Evolutionary conservation across 768 basidiomycete genomes (phyloP), one percentile per base, ranked within the genome.

Genomic region (Termitomyces sp.): DNA sequence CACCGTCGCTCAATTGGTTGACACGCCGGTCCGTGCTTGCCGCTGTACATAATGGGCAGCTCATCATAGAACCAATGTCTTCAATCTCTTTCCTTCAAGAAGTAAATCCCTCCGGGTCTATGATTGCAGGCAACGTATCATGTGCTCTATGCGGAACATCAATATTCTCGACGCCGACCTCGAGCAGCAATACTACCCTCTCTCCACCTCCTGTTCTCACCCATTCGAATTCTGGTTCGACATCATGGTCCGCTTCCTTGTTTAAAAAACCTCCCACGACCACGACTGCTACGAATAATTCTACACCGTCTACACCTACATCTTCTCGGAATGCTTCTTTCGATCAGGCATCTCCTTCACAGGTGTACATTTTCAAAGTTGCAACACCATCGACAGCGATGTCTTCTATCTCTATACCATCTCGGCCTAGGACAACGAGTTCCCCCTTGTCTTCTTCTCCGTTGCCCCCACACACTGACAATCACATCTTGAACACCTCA

Each of bases 1-100:
- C 97, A 0, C 92, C 95, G 0, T 91, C 94, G 13, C 76, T 99
- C 35, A 94, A 92, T 66, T 98, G 92, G 91, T 78, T 98, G n/a
- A 88, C 90, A 16, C 82, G 94, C 28, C 85, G 94, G 30, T 86
- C 86, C 4, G 88, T 98, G 24, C 79, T 87, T 3, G 73, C 84
- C 26, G 96, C 96, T 5, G 90, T 99, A 57, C 85, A 98, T 62
- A 82, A 80, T 9, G 93, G 93, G 0, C 90, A 94, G 66, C 81
- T 99, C 30, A 84, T 81, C 14, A 86, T 99, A 52, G 96, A 98
- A 67, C 95, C 96, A 3, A 79, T 94, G 59, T 74, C 89, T 0
- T 80, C 85, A 20, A 67, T 73, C 4, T 73, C 79, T 0, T 75
- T 94, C 14, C 68, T 92, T 22, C 76, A 80, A 49, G 86, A 89